Base-by-base conservation (phyloP, 345 rosid species). In the Populus euphratica region DNA sequence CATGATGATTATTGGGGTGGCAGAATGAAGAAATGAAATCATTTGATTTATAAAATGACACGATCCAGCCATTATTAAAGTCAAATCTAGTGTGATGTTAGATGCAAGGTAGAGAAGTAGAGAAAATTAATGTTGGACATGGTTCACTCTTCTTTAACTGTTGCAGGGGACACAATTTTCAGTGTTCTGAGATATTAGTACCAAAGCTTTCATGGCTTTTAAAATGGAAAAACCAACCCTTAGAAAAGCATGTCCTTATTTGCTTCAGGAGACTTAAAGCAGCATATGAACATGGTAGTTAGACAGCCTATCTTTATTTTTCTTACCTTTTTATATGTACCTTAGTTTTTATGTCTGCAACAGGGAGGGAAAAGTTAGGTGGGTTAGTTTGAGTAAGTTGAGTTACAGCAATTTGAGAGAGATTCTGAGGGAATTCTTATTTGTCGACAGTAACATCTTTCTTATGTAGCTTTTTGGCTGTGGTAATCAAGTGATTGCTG, bases 151-250 rank as follows among this genome's bases (percentile, higher is more conserved):
- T 62, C 7, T 12, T 4, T 61, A 18, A 16, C 21, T 35, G 54
- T 31, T 27, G 21, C 9, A 49, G 29, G 13, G 8, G 44, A 43
- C 77, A 65, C 44, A 62, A n/a, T 67, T 81, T 77, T 63, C 25
- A 56, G 62, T 69, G 65, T 68, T 72, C 50, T 62, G 78, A 44
- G 69, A 74, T 31, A 21, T 73, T 11, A 73, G 76, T 21, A 69
- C 49, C 21, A 76, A 70, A 70, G 65, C 65, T 80, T 73, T 73
- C 72, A 75, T 36, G 69, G 79, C 62, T 73, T 78, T 80, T 78
- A 73, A 70, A 81, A 80, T 78, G 81, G 86, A 76, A 70, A 81
- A 77, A 76, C 87, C 81, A 76, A 72, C 78, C 78, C 76, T 47
- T 36, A 11, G 71, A 69, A 84, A 74, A 54, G 79, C 83, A 31